Conservation (phyloP, 2,329 filamentous ascomycete species). For the Aspergillus transmontanensis region DNA sequence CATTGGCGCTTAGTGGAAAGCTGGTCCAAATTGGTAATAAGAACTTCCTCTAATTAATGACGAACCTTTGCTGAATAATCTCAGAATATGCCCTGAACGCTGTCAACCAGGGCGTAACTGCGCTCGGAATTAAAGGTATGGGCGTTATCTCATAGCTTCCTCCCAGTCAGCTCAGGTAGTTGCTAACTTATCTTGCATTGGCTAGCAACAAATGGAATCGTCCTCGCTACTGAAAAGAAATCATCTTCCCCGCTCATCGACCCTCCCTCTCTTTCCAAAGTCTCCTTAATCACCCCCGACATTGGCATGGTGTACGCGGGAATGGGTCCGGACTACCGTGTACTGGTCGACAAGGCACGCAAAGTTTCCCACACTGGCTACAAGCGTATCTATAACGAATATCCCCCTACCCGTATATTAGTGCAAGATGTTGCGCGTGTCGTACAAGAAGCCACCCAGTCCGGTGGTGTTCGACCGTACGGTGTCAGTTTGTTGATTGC, state of each 20-base stretch:
- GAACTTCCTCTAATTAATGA: neutral
- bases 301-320: conserved; percentile 99
- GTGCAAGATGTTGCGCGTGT: conserved; percentile 97
- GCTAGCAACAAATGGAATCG: conserved; percentile 94
- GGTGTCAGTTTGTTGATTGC: conserved; percentile 94
- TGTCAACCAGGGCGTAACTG: conserved; percentile 98
- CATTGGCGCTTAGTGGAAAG: conserved; percentile 72
- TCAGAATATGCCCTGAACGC: conserved; percentile 98
- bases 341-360: conserved; percentile 94
- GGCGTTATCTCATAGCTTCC: conserved; percentile 7
- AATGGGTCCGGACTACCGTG: conserved; percentile 98
- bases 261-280: conserved; percentile 90
- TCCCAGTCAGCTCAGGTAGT: conserved; percentile 2
- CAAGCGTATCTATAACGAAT: conserved; percentile 99
- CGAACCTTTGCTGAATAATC: conserved; percentile 19
- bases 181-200: conserved; percentile 17
- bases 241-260: conserved; percentile 97
- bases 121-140: conserved; percentile 95
- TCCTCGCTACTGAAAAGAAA: conserved; percentile 99
- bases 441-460: conserved; percentile 99
- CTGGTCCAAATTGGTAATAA: conserved; percentile 90
- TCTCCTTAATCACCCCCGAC: conserved; percentile 96
- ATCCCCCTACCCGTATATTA: conserved; percentile 98
- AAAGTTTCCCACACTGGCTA: conserved; percentile 98
- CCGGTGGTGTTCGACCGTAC: conserved; percentile 93